Conservation (phyloP, 192 early-diverging fungal species). For the Jimgerdemannia lactiflua region DNA sequence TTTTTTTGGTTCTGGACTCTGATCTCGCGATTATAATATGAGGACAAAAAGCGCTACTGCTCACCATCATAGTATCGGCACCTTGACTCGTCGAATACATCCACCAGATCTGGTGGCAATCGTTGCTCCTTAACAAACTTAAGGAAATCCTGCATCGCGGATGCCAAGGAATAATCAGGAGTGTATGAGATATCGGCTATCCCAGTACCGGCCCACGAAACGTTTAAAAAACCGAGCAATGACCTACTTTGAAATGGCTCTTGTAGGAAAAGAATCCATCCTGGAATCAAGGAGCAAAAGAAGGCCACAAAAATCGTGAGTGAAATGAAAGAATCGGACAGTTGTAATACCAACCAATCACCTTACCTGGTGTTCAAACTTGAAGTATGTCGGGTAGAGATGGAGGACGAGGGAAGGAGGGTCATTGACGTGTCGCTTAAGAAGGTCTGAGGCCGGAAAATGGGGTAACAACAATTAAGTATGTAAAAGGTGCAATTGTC, state of each 20-base stretch:
- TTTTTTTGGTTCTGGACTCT: neutral
- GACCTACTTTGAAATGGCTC: slow-evolving; percentile 48
- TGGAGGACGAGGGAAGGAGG: slow-evolving; percentile 62
- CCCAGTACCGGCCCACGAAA: neutral
- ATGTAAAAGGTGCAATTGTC: too few species aligned
- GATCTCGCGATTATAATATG: slow-evolving; percentile 1
- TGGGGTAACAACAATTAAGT: too few species aligned
- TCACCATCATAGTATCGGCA: slow-evolving; percentile 51
- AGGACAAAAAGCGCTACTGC: neutral
- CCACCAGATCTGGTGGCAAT: slow-evolving; percentile 64
- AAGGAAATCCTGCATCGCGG: slow-evolving; percentile 49
- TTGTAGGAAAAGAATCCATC: slow-evolving; percentile 54
- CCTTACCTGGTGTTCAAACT: slow-evolving; percentile 62
- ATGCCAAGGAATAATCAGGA: neutral
- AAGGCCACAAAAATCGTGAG: too few species aligned
- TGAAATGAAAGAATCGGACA: too few species aligned
- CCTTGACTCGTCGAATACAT: slow-evolving; percentile 60
- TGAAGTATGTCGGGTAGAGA: slow-evolving; percentile 70
- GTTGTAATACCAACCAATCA: too few species aligned
- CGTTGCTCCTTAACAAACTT: slow-evolving; percentile 43
- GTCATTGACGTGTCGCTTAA: slow-evolving; percentile 44
- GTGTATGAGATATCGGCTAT: neutral
- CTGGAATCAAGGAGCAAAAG: slow-evolving; percentile 12
- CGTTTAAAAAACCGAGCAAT: neutral
- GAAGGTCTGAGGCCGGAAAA: slow-evolving; percentile 20